Percentiles rank a stretch among this genome's conserved stretches.
These are phyloP conservation scores for Flaveria ramosissima DNA, from an alignment of 129 eudicot species.

Conservation along the genomic window DNA sequence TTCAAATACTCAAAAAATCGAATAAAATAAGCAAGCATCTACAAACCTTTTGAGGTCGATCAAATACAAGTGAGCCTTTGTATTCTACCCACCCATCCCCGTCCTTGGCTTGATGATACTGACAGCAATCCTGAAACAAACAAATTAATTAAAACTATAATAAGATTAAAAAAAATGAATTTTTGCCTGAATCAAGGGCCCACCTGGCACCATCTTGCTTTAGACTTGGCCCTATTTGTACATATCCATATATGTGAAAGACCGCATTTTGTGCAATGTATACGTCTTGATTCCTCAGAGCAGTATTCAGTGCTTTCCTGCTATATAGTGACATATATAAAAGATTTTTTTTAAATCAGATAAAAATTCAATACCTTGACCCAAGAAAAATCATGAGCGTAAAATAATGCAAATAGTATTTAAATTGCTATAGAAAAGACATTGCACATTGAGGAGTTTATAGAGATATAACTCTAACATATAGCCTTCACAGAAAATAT, in stretches of 20 bases:
- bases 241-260: slow-evolving; percentile 95
- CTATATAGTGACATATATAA: background rate
- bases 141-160: background rate
- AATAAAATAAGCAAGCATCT: background rate
- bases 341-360: background rate
- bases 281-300: slow-evolving; percentile 92
- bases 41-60: slow-evolving; percentile 83
- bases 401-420: background rate
- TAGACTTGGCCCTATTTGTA: slow-evolving; percentile 79
- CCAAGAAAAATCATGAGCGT: background rate
- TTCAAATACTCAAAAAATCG: background rate
- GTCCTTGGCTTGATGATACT: slow-evolving; percentile 96
- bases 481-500: background rate
- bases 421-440: background rate
- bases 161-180: background rate
- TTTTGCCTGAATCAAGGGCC: background rate
- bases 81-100: slow-evolving; percentile 99
- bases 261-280: slow-evolving; percentile 98
- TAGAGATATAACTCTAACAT: background rate
- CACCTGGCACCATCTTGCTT: slow-evolving; percentile 99
- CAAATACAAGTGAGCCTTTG: slow-evolving; percentile 80
- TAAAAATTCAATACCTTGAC: background rate
- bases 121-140: slow-evolving; percentile 83
- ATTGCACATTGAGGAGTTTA: background rate
- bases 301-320: slow-evolving; percentile 58